Base-by-base conservation (phyloP, 495 filamentous ascomycete species). In the Darksidea phi region DNA sequence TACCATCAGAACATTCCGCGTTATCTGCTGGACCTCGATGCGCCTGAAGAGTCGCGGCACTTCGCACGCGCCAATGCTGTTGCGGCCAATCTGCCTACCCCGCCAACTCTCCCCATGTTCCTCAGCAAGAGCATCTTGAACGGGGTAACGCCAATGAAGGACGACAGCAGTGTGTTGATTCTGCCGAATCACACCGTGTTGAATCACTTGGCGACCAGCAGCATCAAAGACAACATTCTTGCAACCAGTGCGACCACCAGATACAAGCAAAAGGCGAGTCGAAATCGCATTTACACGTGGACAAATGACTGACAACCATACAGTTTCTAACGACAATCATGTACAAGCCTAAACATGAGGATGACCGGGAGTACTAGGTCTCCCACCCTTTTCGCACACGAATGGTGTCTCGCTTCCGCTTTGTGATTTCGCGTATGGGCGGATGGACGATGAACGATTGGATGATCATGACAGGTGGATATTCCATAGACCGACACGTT, bases 261-360 rank as follows among this genome's bases (percentile, higher is more conserved):
- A 75, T 97, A 97, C 74, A 93, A 90, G 78, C 86, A 86, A 72
- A 98, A 98, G 86, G 94, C 95, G 76, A 70, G 15, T 5, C 5
- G 18, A 8, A 11, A 57, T 12, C 15, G 26, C 2, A 41, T n/a
- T 17, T 15, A 13, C 12, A 28, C 1, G 20, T 6, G 36, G 15
- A n/a, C n/a, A 23, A 46, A 5, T 18, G 8, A n/a, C 66, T 61
- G 42, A 65, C 23, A 1, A 17, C 11, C 17, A 3, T 53, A 21
- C 70, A 97, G 93, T 97, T 97, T 75, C 89, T 97, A 17, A 98
- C 93, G 10, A 97, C 91, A 0, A 93, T 98, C 65, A 85, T 98
- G 79, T 96, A 97, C 75, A 97, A 96, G 79, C 91, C 93, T 13
- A 95, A 90, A 23, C 67, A 59, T 34, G 71, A 60, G 8, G 46